Base-by-base conservation (phyloP, 768 basidiomycete species). In the Lactarius quietus region DNA sequence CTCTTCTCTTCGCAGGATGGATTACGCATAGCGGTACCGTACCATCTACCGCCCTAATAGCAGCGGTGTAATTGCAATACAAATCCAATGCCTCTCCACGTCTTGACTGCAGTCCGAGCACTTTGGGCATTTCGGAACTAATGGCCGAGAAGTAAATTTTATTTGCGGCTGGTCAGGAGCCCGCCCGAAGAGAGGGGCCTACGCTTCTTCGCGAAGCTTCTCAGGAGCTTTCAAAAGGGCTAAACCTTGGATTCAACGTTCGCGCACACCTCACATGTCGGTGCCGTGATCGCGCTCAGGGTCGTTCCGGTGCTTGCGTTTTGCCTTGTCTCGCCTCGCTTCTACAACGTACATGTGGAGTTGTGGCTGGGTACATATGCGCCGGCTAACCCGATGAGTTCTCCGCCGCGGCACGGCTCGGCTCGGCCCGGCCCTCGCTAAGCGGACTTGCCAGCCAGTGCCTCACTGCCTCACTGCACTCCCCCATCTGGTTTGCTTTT, bases 1-100 rank as follows among this genome's bases (percentile, higher is more conserved):
- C 43, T 23, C n/a, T 54, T 15, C 23, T 52, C 26, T 63, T 18
- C 62, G 20, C 31, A 66, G 61, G 65, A 58, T 66, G 65, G 65
- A 45, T 58, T 62, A 31, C 65, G 33, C 65, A 62, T 62, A 58
- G 60, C 56, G 51, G 62, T 66, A 66, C 65, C 65, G 31, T 58
- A 58, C 45, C 60, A 57, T 53, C 29, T 57, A 6, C 39, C 35
- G 39, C 57, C 12, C 41, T 29, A 54, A 1, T 29, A n/a, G 54
- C 35, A 9, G 52, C 51, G 61, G 57, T 58, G 48, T 66, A 66
- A 66, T 66, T 59, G 61, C 65, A 66, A 54, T 66, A 52, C 52
- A 56, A 31, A 33, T 52, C 9, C 60, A 52, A 28, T 23, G 31
- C 39, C 28, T 43, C 29, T 26, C 26, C 20, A 9, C 41, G 23